These are phyloP conservation scores for Daldinia decipiens DNA, from an alignment of 495 filamentous ascomycete genomes.

Conservation along the genomic window DNA sequence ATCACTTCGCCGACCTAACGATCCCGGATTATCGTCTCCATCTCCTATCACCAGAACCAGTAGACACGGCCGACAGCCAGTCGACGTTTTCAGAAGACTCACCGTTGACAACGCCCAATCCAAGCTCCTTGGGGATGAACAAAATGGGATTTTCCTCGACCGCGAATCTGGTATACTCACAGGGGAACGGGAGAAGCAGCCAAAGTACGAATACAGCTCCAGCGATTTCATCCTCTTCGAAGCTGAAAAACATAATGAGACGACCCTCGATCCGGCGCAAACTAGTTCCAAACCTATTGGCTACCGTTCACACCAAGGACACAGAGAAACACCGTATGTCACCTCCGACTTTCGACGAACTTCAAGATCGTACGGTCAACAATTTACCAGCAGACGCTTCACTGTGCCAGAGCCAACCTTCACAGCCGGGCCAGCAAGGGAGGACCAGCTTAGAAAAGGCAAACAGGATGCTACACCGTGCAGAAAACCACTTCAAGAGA, in stretches of 20 bases:
- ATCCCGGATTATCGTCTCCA: conserved; percentile 46
- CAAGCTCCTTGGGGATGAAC: conserved; percentile 13
- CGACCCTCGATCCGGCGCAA: conserved; percentile 36
- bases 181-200: conserved; percentile 14
- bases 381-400: conserved; percentile 20
- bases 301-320: conserved; percentile 26
- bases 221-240: conserved; percentile 51
- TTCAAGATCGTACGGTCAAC: conserved; percentile 36
- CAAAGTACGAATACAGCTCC: conserved; percentile 35
- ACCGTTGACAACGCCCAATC: conserved; percentile 25
- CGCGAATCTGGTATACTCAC: conserved; percentile 27
- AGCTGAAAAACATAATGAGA: conserved; percentile 44
- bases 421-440: conserved; percentile 12
- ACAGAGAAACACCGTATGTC: conserved; percentile 36
- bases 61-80: conserved; percentile 25
- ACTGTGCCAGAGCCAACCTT: conserved; percentile 19
- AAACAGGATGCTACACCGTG: conserved; percentile 1
- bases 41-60: conserved; percentile 32
- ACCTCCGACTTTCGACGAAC: conserved; percentile 40
- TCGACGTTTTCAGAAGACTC: conserved; percentile 32
- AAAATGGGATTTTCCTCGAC: conserved; percentile 22
- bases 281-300: conserved; percentile 34
- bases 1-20: conserved; percentile 42
- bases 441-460: conserved; percentile 25
- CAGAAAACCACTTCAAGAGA: conserved; percentile 17